These are phyloP conservation scores for Diaporthe citriasiana DNA, from an alignment of 2,329 filamentous ascomycete species.

Conservation along the genomic window DNA sequence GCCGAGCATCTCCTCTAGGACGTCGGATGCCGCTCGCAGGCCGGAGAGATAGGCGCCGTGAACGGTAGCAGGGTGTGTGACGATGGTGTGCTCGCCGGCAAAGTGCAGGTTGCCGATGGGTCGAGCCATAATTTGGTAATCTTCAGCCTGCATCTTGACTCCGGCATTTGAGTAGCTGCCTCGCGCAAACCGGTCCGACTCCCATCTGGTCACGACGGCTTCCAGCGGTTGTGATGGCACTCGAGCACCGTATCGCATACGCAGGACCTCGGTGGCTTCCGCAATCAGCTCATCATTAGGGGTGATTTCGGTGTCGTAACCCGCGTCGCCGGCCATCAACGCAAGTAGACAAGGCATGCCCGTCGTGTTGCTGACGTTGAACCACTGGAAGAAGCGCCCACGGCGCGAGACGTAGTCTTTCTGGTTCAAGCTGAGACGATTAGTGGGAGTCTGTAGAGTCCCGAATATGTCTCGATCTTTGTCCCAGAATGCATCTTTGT, in stretches of 20 bases:
- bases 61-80: slow-evolving; percentile 95
- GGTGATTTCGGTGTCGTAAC: slow-evolving; percentile 85
- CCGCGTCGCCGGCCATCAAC: slow-evolving; percentile 95
- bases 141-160: slow-evolving; percentile 82
- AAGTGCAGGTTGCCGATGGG: slow-evolving; percentile 91
- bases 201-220: slow-evolving; percentile 93
- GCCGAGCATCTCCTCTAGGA: slow-evolving; percentile 84
- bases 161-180: slow-evolving; percentile 97
- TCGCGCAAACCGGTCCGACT: slow-evolving; percentile 88
- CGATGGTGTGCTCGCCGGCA: slow-evolving; percentile 95
- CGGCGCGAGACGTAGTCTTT: slow-evolving; percentile 83
- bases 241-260: slow-evolving; percentile 77
- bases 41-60: slow-evolving; percentile 97
- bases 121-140: slow-evolving; percentile 93
- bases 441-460: slow-evolving; percentile 81
- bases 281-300: slow-evolving; percentile 81
- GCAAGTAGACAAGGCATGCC: slow-evolving; percentile 90
- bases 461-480: slow-evolving; percentile 92
- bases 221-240: slow-evolving; percentile 83
- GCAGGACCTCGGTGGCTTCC: slow-evolving; percentile 85
- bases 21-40: slow-evolving; percentile 87
- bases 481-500: slow-evolving; percentile 93
- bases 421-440: slow-evolving; percentile 79
- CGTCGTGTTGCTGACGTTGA: slow-evolving; percentile 92
- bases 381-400: slow-evolving; percentile 98